Evolutionary conservation across 2,329 filamentous ascomycete species (phyloP).

Genomic region (Talaromyces sp.): DNA sequence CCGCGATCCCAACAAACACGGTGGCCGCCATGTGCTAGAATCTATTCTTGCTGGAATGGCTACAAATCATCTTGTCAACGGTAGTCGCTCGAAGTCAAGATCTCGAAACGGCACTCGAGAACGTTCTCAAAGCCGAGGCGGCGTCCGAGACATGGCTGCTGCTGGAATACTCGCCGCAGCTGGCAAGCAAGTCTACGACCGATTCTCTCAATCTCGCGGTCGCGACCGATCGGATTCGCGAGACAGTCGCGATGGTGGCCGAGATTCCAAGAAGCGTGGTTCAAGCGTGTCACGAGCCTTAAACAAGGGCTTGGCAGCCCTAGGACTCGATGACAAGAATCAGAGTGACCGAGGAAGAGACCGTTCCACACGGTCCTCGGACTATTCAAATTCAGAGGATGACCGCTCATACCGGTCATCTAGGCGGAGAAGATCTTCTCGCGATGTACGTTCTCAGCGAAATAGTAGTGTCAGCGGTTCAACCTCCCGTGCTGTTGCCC

Average conservation of each 20-base stretch:
- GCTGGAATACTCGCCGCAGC: slow-evolving; percentile 46
- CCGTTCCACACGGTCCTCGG: slow-evolving; percentile 31
- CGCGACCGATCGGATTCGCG: slow-evolving; percentile 47
- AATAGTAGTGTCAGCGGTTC: slow-evolving; percentile 23
- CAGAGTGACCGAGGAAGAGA: slow-evolving; percentile 30
- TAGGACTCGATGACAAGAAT: slow-evolving; percentile 40
- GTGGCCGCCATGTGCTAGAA: slow-evolving; percentile 76
- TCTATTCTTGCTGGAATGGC: slow-evolving; percentile 85
- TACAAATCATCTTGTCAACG: slow-evolving; percentile 81
- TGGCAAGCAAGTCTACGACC: slow-evolving; percentile 46
- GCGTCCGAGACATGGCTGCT: slow-evolving; percentile 42
- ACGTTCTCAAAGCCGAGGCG: slow-evolving; percentile 43
- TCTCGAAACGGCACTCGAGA: slow-evolving; percentile 31
- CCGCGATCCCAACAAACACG: slow-evolving; percentile 66
- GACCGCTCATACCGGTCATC: slow-evolving; percentile 33
- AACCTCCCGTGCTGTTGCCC: slow-evolving; percentile 21
- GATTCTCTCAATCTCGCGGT: slow-evolving; percentile 41
- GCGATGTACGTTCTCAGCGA: slow-evolving; percentile 43
- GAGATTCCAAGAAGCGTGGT: slow-evolving; percentile 39
- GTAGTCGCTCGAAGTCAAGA: slow-evolving; percentile 65
- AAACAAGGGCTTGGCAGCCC: slow-evolving; percentile 42
- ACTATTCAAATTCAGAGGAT: slow-evolving; percentile 43
- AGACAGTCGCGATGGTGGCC: slow-evolving; percentile 47
- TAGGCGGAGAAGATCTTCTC: slow-evolving; percentile 35
- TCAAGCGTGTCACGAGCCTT: slow-evolving; percentile 47